Evolutionary conservation across 495 filamentous ascomycete species (phyloP).

Genomic region (Lophium mytilinum): DNA sequence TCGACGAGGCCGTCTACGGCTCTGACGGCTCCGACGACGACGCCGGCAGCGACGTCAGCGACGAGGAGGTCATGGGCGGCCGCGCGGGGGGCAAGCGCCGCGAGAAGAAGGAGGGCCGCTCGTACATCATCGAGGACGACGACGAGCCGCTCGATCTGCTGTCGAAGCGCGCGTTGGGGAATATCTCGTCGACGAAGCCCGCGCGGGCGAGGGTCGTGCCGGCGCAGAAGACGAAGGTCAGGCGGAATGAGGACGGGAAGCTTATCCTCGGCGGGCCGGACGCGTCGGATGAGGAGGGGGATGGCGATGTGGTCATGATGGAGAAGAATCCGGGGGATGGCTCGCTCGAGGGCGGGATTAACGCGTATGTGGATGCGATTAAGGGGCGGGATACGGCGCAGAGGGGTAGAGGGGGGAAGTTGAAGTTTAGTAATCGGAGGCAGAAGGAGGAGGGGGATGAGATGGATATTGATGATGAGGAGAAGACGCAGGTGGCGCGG

Average conservation of each 20-base stretch:
- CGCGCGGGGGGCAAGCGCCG: conserved; percentile 43
- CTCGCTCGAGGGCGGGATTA: conserved; percentile 54
- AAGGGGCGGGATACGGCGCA: conserved; percentile 73
- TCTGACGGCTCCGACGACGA: conserved; percentile 56
- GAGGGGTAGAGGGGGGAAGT: conserved; percentile 71
- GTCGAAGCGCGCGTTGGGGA: conserved; percentile 76
- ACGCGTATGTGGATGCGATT: conserved; percentile 87
- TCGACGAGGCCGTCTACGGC: conserved; percentile 90
- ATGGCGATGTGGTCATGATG: conserved; percentile 42
- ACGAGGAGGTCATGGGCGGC: conserved; percentile 32
- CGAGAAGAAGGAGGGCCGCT: conserved; percentile 16
- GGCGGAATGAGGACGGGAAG: conserved; percentile 78
- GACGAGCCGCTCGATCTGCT: conserved; percentile 92
- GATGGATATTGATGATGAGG: conserved; percentile 65
- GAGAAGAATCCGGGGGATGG: conserved; percentile 37
- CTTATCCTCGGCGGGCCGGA: conserved; percentile 61
- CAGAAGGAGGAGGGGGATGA: conserved; percentile 51
- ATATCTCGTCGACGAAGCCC: conserved; percentile 87
- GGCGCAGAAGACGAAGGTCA: conserved; percentile 51
- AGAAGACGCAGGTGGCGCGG: conserved; percentile 19
- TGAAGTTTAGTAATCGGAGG: conserved; percentile 76
- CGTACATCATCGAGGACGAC: conserved; percentile 85
- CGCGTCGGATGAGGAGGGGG: conserved; percentile 43
- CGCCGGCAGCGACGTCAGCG: conserved; percentile 47
- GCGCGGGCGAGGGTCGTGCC: conserved; percentile 38